phyloP scores from a whole-genome alignment of 345 rosid species.

The Eucalyptus grandis region DNA sequence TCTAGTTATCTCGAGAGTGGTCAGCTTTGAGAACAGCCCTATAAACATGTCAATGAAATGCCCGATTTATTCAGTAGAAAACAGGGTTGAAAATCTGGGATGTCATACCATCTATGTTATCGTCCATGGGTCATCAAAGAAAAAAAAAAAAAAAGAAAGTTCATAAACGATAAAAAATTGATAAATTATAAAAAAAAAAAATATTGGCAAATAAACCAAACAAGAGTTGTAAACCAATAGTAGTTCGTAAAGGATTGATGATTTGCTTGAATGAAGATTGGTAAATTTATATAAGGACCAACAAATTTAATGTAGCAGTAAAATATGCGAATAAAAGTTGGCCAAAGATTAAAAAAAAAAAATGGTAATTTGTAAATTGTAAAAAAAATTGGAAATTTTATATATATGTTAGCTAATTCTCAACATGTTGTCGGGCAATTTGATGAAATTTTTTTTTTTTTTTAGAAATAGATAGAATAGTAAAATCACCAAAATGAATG shows the following conservation, averaged over 20 bases:
- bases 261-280: neutral
- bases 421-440: neutral
- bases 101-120: neutral
- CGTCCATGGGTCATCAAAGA: neutral
- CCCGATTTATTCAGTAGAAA: too few species aligned
- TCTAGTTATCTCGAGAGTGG: too few species aligned
- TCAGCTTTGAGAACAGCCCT: rapidly evolving
- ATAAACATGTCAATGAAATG: too few species aligned
- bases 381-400: neutral
- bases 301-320: neutral
- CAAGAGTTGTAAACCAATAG: neutral
- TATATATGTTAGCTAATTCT: neutral
- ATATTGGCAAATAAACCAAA: neutral
- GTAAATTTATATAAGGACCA: neutral
- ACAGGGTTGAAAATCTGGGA: rapidly evolving
- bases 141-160: neutral
- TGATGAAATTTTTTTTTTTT: neutral
- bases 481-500: neutral
- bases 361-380: neutral
- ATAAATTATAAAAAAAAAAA: neutral
- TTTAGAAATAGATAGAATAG: too few species aligned
- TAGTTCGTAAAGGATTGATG: neutral
- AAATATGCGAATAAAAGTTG: neutral
- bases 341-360: neutral
- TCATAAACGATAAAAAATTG: neutral